Evolutionary conservation across 2,329 filamentous ascomycete species (phyloP).

Genomic region (Bipolaris victoriae): DNA sequence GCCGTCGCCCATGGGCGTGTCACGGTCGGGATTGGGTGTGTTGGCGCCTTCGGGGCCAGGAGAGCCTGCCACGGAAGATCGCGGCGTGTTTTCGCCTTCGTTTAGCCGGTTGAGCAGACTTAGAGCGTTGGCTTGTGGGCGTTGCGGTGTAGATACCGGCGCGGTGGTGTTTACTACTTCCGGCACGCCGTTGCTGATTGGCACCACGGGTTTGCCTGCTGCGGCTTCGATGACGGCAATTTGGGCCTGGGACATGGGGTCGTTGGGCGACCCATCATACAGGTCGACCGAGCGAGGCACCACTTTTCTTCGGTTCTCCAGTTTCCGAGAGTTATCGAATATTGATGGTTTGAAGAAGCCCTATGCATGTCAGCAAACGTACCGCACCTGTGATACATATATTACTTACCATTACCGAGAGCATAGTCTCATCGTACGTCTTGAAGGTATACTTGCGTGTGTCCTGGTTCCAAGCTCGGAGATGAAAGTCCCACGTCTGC

Average conservation of each 20-base stretch:
- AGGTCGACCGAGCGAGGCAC: conserved; percentile 89
- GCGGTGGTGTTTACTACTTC: conserved; percentile 39
- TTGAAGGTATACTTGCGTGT: conserved; percentile 96
- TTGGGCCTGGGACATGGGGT: conserved; percentile 86
- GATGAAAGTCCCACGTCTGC: conserved; percentile 86
- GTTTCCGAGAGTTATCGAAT: conserved; percentile 82
- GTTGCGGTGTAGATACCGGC: conserved; percentile 61
- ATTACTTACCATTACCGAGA: conserved; percentile 75
- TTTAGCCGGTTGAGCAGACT: conserved; percentile 73
- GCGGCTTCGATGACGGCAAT: conserved; percentile 65
- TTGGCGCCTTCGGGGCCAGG: conserved; percentile 83
- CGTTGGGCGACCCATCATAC: conserved; percentile 91
- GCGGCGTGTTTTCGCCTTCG: conserved; percentile 76
- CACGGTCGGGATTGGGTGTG: conserved; percentile 65
- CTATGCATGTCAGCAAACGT: conserved; percentile 36
- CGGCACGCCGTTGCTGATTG: conserved; percentile 38
- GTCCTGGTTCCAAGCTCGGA: conserved; percentile 84
- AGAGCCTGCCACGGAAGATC: conserved; percentile 84
- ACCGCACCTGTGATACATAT: not conserved
- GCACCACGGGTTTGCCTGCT: conserved; percentile 44
- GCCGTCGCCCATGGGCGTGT: conserved; percentile 53
- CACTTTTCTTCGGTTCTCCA: conserved; percentile 77
- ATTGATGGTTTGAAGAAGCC: conserved; percentile 90
- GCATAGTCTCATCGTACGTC: conserved; percentile 92
- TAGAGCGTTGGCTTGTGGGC: conserved; percentile 62